Conservation (phyloP, 345 rosid genomes). For the Eucalyptus victrix region DNA sequence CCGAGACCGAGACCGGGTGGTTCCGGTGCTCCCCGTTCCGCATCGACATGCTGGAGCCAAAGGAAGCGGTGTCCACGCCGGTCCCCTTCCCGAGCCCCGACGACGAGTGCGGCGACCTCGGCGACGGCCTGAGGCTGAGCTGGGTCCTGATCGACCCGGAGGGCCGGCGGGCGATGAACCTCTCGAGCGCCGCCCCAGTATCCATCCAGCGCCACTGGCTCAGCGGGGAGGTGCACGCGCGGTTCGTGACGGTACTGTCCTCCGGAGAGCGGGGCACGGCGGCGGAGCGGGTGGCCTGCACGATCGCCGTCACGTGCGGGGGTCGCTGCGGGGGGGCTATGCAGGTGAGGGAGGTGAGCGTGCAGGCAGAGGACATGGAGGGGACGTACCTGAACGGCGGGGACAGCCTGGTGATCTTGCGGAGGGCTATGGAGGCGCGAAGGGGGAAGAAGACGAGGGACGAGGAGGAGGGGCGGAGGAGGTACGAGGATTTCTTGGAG, state of each 20-base stretch:
- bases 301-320: constrained; percentile 48
- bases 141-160: constrained; percentile 64
- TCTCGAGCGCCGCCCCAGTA: constrained; percentile 61
- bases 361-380: constrained; percentile 50
- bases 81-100: constrained; percentile 20
- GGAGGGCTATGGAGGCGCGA: constrained; percentile 33
- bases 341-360: constrained; percentile 66
- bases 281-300: constrained; percentile 29
- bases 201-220: constrained; percentile 64
- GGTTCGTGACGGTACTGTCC: constrained; percentile 18
- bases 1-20: constrained; percentile 54
- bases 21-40: constrained; percentile 65
- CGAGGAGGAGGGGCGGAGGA: constrained; percentile 14
- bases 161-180: constrained; percentile 39
- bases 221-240: constrained; percentile 55
- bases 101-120: constrained; percentile 22
- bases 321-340: constrained; percentile 22
- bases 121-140: constrained; percentile 33
- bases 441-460: constrained; percentile 17
- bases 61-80: constrained; percentile 44
- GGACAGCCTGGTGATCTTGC: constrained; percentile 49
- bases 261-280: constrained; percentile 10
- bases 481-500: constrained; percentile 27
- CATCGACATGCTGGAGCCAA: constrained; percentile 49
- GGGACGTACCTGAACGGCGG: constrained; percentile 50